phyloP scores from a whole-genome alignment of 495 filamentous ascomycete species.

The Penicillium paradoxum region DNA sequence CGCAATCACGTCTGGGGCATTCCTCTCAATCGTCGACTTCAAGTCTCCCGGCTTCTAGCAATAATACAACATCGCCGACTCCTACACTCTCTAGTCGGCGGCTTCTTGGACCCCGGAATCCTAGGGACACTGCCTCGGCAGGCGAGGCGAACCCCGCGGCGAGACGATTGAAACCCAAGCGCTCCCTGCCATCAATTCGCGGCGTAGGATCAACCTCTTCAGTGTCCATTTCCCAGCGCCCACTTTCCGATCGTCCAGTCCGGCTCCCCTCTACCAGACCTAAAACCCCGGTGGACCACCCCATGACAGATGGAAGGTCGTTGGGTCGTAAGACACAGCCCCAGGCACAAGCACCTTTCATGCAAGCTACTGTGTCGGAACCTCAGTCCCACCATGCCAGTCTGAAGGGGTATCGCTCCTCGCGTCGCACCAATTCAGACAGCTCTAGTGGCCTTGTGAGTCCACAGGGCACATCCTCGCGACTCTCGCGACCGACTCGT shows the following conservation, averaged over 20 bases:
- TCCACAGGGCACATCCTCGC: constrained; percentile 45
- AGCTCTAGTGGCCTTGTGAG: constrained; percentile 47
- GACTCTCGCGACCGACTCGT: constrained; percentile 43
- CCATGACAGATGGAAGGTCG: constrained; percentile 48
- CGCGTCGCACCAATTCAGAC: constrained; percentile 72
- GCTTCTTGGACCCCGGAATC: constrained; percentile 52
- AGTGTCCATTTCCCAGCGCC: constrained; percentile 27
- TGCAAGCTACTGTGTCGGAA: constrained; percentile 70
- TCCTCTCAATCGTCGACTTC: constrained; percentile 61
- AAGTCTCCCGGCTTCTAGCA: constrained; percentile 53
- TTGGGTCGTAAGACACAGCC: constrained; percentile 47
- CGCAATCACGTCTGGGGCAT: constrained; percentile 63
- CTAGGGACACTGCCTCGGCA: constrained; percentile 43
- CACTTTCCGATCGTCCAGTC: constrained; percentile 38
- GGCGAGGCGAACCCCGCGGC: constrained; percentile 63
- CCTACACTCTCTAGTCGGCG: constrained; percentile 54
- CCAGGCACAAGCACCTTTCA: constrained; percentile 65
- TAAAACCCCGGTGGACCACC: constrained; percentile 68
- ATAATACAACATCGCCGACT: constrained; percentile 48
- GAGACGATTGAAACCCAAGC: constrained; percentile 76
- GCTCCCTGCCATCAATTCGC: constrained; percentile 80
- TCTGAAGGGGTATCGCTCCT: constrained; percentile 62
- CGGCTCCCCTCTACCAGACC: constrained; percentile 50
- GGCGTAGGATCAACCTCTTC: constrained; percentile 37
- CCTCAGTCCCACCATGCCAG: constrained; percentile 75